Percentiles rank a stretch among this genome's conserved stretches.
phyloP scores from a whole-genome alignment of 2,329 filamentous ascomycete genomes.

The Talaromyces sp. region DNA sequence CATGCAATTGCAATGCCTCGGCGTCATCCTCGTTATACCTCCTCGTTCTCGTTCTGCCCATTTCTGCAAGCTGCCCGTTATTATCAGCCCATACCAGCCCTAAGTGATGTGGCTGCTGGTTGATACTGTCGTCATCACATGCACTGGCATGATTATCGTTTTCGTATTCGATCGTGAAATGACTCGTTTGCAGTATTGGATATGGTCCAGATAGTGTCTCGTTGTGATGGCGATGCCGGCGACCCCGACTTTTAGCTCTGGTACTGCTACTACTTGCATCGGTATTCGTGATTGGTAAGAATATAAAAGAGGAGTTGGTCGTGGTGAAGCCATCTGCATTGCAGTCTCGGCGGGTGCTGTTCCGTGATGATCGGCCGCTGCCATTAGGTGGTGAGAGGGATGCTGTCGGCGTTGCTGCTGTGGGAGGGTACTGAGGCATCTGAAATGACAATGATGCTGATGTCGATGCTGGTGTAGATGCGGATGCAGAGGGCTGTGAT shows the following conservation, averaged over 20 bases:
- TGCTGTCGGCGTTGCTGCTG: neutral
- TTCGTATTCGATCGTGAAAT: slow-evolving; percentile 19
- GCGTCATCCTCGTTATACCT: slow-evolving; percentile 12
- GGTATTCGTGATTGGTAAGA: slow-evolving; percentile 3
- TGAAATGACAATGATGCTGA: neutral
- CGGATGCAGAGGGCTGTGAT: neutral
- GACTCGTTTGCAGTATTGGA: slow-evolving; percentile 17
- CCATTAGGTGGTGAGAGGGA: neutral
- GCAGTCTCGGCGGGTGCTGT: neutral
- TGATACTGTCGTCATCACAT: neutral
- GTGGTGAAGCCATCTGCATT: slow-evolving; percentile 3
- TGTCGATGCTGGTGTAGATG: neutral
- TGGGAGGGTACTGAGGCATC: neutral
- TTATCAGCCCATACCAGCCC: neutral
- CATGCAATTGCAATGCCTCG: slow-evolving; percentile 15
- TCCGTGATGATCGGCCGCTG: slow-evolving; percentile 9
- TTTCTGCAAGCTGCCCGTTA: neutral
- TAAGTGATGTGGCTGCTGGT: neutral
- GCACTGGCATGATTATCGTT: neutral
- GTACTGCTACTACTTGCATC: neutral
- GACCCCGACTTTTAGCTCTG: neutral
- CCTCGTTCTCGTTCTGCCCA: neutral
- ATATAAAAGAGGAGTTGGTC: slow-evolving; percentile 5
- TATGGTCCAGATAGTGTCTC: neutral
- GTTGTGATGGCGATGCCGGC: neutral